Evolutionary conservation across 768 basidiomycete species (phyloP).

Genomic region (Strobilomyces dryophilus): DNA sequence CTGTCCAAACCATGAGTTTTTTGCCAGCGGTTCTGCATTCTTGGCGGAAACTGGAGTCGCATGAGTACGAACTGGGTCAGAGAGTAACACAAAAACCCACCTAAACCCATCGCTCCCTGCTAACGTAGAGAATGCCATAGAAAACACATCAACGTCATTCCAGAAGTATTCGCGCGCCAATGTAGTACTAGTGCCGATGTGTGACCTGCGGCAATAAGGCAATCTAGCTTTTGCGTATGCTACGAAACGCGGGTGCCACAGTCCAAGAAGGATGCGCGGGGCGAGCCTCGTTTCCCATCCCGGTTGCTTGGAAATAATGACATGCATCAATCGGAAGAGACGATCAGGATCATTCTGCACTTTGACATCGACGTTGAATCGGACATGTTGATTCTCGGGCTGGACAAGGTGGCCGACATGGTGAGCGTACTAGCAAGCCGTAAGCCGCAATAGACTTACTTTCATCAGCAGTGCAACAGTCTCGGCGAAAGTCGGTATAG

Average conservation of each 20-base stretch:
- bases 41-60: constrained; percentile 57
- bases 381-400: constrained; percentile 73
- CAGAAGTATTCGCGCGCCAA: constrained; percentile 87
- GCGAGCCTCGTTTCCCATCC: constrained; percentile 75
- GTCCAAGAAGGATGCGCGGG: constrained; percentile 74
- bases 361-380: constrained; percentile 91
- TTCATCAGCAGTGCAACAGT: constrained; percentile 78
- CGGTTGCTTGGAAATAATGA: constrained; percentile 55
- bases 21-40: constrained; percentile 81
- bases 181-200: constrained; percentile 72
- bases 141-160: constrained; percentile 82
- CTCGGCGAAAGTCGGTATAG: constrained; percentile 88
- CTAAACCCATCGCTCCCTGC: constrained; percentile 68
- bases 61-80: constrained; percentile 1
- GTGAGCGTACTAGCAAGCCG: constrained; percentile 8
- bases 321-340: constrained; percentile 79
- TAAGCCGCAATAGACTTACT: constrained; percentile 36
- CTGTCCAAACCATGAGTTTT: constrained; percentile 93
- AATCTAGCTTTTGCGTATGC: constrained; percentile 67
- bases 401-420: constrained; percentile 21
- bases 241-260: constrained; percentile 93
- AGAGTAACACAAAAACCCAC: constrained; percentile 35
- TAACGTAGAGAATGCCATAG: constrained; percentile 71
- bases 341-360: constrained; percentile 84
- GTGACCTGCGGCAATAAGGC: constrained; percentile 79